Evolutionary conservation across 2,329 filamentous ascomycete species (phyloP), one percentile per base, ranked within the genome.

Genomic region (Phyllosticta citrichinensis): DNA sequence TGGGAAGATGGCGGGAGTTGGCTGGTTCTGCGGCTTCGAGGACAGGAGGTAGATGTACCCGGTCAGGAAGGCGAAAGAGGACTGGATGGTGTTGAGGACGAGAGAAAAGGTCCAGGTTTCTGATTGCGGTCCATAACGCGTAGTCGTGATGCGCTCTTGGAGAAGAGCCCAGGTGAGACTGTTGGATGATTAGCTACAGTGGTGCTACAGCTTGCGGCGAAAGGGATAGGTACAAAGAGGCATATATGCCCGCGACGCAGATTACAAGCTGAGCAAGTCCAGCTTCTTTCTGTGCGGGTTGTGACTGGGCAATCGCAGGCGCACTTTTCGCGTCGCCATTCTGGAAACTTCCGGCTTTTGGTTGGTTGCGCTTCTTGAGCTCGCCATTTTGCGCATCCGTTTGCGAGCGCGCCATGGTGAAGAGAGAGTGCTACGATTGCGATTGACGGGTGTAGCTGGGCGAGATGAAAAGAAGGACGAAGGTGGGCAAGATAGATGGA

Each of bases 101-200:
- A 99, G 87, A 61, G 94, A 89, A 75, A 91, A 97, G 66, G 88
- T 91, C 83, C 96, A 99, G 68, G 89, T 85, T 73, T 95, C 74
- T 22, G 80, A 74, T 4, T 73, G 70, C 12, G 86, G 77, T 62
- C 88, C 88, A 75, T 97, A 94, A 8, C 85, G 82, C 11, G 91
- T 97, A 14, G 94, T 99, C 27, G 94, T 97, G 70, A 99, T 90
- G 69, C 94, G 91, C 76, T 99, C 94, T 80, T 99, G 94, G 63
- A 99, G 87, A 66, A 96, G 87, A 24, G 89, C 94, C 94, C 94
- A 99, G 35, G 92, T 95, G 58, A 99, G 79, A 77, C 93, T 80
- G 63, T 35, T 30, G 30, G 58, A 27, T 2, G 8, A 6, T 10
- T 35, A 19, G 8, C 9, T 35, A 19, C 12, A 5, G 50, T 25